A percentile compares a stretch with the other conserved stretches of the same genome.
Conservation (phyloP, 2,329 filamentous ascomycete genomes). For the Fusarium papillatum region DNA sequence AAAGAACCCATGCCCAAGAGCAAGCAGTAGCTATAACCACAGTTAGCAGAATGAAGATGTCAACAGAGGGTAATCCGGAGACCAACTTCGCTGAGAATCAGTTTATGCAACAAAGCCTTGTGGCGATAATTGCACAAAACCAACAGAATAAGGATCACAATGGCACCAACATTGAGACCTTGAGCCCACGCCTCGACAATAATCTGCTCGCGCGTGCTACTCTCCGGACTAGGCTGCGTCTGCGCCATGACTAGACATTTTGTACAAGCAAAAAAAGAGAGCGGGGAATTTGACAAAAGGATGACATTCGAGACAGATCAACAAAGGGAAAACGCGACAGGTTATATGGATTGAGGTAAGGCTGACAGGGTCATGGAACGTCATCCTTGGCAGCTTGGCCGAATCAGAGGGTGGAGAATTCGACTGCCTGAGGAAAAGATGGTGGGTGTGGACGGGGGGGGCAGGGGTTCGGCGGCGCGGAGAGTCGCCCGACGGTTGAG, state of each 20-base stretch:
- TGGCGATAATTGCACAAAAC: constrained; percentile 28
- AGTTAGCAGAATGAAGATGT: background rate
- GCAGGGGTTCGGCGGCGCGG: background rate
- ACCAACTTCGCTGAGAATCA: constrained; percentile 25
- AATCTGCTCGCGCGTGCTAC: constrained; percentile 22
- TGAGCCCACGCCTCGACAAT: constrained; percentile 32
- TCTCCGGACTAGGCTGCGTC: constrained; percentile 16
- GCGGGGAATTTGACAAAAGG: background rate
- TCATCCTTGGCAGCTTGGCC: constrained; percentile 11
- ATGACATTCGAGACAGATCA: background rate
- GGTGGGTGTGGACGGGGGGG: background rate
- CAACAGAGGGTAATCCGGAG: no score
- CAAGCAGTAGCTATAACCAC: constrained; percentile 12
- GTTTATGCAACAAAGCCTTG: constrained; percentile 28
- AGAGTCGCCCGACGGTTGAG: background rate
- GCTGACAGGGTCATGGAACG: background rate
- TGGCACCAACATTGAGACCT: constrained; percentile 21
- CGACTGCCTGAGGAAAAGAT: constrained; percentile 20
- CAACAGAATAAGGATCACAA: constrained; percentile 15
- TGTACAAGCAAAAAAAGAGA: background rate
- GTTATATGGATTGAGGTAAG: background rate
- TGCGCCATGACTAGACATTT: constrained; percentile 24
- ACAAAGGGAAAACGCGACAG: background rate
- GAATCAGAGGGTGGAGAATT: constrained; percentile 27
- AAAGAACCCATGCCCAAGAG: constrained; percentile 28